Base-by-base conservation (phyloP, 225 moss, liverwort and hornwort genomes). In the Pseudisothecium myosuroides region DNA sequence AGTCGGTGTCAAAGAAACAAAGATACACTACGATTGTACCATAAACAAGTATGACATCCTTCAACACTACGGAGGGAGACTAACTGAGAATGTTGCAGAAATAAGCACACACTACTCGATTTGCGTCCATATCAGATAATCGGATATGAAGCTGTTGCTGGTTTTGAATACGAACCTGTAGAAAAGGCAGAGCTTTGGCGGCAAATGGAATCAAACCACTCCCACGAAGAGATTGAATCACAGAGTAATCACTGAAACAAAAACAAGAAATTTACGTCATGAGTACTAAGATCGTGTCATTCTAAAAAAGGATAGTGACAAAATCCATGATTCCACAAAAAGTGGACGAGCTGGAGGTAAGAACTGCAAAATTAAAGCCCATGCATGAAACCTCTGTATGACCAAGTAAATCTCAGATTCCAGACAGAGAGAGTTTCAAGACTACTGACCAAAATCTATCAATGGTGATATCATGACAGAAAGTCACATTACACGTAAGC, bases 121-220 rank as follows among this genome's bases (percentile, higher is more conserved):
- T 78, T 83, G 41, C 47, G 88, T 86, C 58, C 72, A 83, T 80
- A 62, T 56, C 28, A 82, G 56, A 78, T 50, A 52, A 86, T 55
- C n/a, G 43, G 4, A 76, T 54, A 86, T 20, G 58, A 83, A 55
- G 79, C n/a, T 14, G 64, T 75, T 39, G 9, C 80, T 68, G 68
- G 71, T 73, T 83, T 88, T 49, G 62, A 87, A 65, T 83, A 86
- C 71, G 3, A 84, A 92, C 99, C 97, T 99, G 99, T 92, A 99
- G 90, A 92, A 92, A 96, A 56, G 99, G 99, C 89, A 97, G 87
- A 86, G 95, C 92, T 89, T 91, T 97, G 87, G 91, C 92, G 45
- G 96, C 96, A 88, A 99, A 99, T 52, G 99, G 99, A 93, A 99
- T 92, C 78, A 99, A 88, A 76, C 97, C 98, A 83, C 95, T 97